Base-by-base conservation (phyloP, 2,329 filamentous ascomycete species). In the Exophiala alcalophila region DNA sequence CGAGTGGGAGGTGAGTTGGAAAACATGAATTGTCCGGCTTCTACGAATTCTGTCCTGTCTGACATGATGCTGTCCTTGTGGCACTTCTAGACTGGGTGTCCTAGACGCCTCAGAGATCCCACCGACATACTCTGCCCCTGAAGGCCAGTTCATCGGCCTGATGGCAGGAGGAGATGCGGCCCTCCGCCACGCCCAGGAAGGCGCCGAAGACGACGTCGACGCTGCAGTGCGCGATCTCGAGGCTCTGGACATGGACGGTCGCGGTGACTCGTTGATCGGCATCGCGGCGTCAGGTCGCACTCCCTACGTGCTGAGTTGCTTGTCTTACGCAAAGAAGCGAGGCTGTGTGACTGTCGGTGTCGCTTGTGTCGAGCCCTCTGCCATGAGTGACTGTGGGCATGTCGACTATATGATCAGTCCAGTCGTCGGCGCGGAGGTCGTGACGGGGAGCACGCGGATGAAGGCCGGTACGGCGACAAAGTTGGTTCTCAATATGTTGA, bases 401-500 rank as follows among this genome's bases (percentile, higher is more conserved):
- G 57, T 61, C 2, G 58, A 65, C 19, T 55, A 53, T 25, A 51
- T 68, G 38, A 67, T 71, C 35, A 57, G 56, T 12, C 57, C 62
- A n/a, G 55, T 70, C 2, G 65, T 66, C 1, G 68, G 68, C 0
- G 61, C 68, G 1, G 68, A 71, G 51, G 63, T 68, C 3, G 59
- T 70, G 3, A 68, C 67, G n/a, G 68, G 68, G 2, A 72, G 68
- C 49, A 72, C 69, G 1, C 57, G 69, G 20, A 58, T 71, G 44
- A 71, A 71, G 49, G 67, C 68, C 1, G 69, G 69, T 11, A 71
- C 65, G 0, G 67, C 65, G 1, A 70, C 69, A 0, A 72, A 72
- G 49, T 47, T 70, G 43, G 65, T 68, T 1, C 49, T 69, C 30
- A 69, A 71, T 42, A 70, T 70, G 66, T 50, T 70, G 2, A 69